phyloP scores from a whole-genome alignment of 352 stramenopile genomes.

The Phytophthora citricola region DNA sequence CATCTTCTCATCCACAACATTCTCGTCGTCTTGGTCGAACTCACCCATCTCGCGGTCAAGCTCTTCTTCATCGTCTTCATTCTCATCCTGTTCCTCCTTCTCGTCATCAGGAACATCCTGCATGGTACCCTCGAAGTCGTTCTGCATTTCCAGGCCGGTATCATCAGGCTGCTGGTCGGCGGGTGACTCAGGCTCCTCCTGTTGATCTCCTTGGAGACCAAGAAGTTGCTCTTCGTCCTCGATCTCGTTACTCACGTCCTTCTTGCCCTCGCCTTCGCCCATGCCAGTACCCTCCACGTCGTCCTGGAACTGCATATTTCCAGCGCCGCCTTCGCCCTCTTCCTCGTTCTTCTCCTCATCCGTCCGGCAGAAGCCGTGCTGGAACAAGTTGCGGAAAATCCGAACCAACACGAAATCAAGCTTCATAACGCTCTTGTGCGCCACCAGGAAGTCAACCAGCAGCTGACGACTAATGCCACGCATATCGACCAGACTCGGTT shows the following conservation, averaged over 20 bases:
- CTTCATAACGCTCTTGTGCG: slow-evolving; percentile 94
- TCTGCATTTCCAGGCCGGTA: slow-evolving; percentile 99
- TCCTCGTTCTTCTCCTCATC: slow-evolving; percentile 92
- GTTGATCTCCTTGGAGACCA: slow-evolving; percentile 95
- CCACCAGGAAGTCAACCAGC: slow-evolving; percentile 78
- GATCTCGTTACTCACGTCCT: slow-evolving; percentile 99
- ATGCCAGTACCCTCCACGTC: slow-evolving; percentile 99
- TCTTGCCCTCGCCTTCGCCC: slow-evolving; percentile 98
- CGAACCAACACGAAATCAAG: slow-evolving; percentile 95
- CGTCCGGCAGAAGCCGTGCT: slow-evolving; percentile 95
- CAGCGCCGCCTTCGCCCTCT: slow-evolving; percentile 82
- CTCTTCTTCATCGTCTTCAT: slow-evolving; percentile 94
- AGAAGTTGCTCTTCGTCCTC: slow-evolving; percentile 99
- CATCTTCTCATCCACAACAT: slow-evolving; percentile 99
- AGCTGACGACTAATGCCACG: slow-evolving; percentile 84
- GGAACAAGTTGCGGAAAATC: slow-evolving; percentile 96
- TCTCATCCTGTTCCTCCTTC: slow-evolving; percentile 85
- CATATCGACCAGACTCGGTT: slow-evolving; percentile 68
- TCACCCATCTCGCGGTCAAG: slow-evolving; percentile 99
- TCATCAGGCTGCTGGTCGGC: slow-evolving; percentile 94
- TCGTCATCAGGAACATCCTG: slow-evolving; percentile 96
- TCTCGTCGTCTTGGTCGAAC: slow-evolving; percentile 95
- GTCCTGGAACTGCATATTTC: slow-evolving; percentile 97
- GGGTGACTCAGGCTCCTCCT: slow-evolving; percentile 78
- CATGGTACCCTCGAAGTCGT: slow-evolving; percentile 99